These are phyloP conservation scores for Cercophora sp. DNA, from an alignment of 495 filamentous ascomycete species.

Conservation along the genomic window DNA sequence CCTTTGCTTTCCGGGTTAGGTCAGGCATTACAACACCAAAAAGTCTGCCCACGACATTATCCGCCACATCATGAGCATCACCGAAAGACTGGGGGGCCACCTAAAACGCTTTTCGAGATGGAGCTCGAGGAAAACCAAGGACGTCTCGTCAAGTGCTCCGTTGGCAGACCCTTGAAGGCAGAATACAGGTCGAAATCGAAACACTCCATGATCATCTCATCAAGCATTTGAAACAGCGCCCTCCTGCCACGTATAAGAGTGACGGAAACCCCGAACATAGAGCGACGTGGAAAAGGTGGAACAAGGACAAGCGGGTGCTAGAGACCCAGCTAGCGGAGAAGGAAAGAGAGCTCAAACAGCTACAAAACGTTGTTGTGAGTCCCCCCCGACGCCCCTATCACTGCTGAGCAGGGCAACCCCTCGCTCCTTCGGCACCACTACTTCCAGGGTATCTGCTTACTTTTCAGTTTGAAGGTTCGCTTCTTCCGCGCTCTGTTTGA, in stretches of 20 bases:
- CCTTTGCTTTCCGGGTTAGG: not conserved
- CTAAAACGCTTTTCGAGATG: not conserved
- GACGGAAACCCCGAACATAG: not conserved
- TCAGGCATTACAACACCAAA: not conserved
- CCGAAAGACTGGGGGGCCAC: not conserved
- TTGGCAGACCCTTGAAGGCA: not conserved
- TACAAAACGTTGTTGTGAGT: slow-evolving; percentile 1
- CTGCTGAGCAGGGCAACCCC: no score
- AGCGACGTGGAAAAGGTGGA: not conserved
- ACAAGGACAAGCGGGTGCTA: not conserved
- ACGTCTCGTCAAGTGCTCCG: not conserved
- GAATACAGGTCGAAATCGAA: not conserved
- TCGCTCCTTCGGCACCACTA: no score
- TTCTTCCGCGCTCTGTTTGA: not conserved
- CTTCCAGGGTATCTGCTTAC: no score
- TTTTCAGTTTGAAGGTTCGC: not conserved
- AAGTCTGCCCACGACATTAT: not conserved
- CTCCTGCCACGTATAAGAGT: not conserved
- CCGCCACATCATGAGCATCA: not conserved
- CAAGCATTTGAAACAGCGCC: not conserved
- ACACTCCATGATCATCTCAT: not conserved
- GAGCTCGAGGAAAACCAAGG: not conserved
- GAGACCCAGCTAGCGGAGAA: not conserved
- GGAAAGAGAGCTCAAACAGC: not conserved
- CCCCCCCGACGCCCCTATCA: no score